phyloP scores from a whole-genome alignment of 768 basidiomycete species.

The Leccinum incarnatum region DNA sequence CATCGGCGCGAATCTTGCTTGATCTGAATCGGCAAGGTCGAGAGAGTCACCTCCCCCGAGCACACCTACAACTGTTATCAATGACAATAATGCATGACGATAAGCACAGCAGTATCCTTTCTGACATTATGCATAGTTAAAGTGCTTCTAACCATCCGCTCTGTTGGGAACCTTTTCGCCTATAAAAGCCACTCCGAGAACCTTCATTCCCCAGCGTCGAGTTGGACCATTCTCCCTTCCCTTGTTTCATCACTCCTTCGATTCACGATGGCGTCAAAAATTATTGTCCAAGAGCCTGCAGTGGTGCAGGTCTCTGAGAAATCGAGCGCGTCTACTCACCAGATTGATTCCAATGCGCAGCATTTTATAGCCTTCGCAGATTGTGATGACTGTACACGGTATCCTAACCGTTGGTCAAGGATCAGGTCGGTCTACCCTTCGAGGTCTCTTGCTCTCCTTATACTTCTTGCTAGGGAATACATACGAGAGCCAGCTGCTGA shows the following conservation, averaged over 20 bases:
- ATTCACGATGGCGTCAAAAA: conserved; percentile 21
- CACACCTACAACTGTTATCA: no score
- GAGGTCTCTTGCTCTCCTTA: not conserved
- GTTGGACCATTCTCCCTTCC: not conserved
- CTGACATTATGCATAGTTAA: not conserved
- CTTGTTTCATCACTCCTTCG: not conserved
- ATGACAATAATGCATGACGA: not conserved
- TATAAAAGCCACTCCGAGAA: conserved; percentile 23
- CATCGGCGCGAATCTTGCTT: no score
- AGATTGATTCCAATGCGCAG: conserved; percentile 1
- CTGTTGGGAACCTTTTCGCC: not conserved
- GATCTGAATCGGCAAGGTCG: no score
- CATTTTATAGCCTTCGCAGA: conserved; percentile 22
- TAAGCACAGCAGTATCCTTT: not conserved
- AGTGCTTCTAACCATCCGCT: not conserved
- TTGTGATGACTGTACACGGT: conserved; percentile 35
- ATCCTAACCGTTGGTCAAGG: conserved; percentile 53
- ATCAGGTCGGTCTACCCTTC: conserved; percentile 40
- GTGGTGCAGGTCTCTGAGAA: conserved; percentile 21
- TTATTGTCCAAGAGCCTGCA: conserved; percentile 13
- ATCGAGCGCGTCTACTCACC: conserved; percentile 12
- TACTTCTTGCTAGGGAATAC: conserved; percentile 31
- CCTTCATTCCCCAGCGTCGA: not conserved
- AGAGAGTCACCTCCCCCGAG: no score
- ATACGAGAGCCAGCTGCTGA: conserved; percentile 63